Evolutionary conservation across 2,329 filamentous ascomycete species (phyloP).

Genomic region (Chalaropsis thielavioides): DNA sequence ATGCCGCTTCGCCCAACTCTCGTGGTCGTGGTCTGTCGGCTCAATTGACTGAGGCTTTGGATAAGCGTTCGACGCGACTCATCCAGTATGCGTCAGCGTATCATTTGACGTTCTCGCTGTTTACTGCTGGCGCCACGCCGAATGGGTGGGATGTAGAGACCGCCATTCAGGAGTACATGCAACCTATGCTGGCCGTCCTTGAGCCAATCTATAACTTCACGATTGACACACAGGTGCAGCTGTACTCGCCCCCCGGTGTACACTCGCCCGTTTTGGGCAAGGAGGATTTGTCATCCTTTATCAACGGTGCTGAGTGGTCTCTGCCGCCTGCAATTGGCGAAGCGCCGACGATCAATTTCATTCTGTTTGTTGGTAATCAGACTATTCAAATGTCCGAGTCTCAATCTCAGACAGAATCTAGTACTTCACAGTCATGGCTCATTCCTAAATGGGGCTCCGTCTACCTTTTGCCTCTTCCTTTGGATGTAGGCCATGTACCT

Average conservation of each 20-base stretch:
- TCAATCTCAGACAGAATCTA: conserved; percentile 14
- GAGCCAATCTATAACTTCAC: conserved; percentile 85
- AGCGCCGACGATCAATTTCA: conserved; percentile 90
- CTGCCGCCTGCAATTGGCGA: conserved; percentile 84
- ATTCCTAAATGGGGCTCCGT: conserved; percentile 87
- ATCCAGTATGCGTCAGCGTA: conserved; percentile 89
- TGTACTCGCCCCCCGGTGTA: conserved; percentile 65
- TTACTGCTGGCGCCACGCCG: conserved; percentile 62
- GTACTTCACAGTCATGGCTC: conserved; percentile 57
- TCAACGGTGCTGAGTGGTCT: conserved; percentile 97
- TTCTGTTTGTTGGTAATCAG: conserved; percentile 73
- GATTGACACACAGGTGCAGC: conserved; percentile 87
- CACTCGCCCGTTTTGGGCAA: conserved; percentile 54
- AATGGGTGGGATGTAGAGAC: conserved; percentile 84
- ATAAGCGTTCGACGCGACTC: conserved; percentile 63
- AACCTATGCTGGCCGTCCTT: conserved; percentile 65
- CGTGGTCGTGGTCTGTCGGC: conserved; percentile 33
- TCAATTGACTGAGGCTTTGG: conserved; percentile 41
- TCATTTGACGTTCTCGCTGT: conserved; percentile 89
- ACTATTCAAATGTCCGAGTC: conserved; percentile 43
- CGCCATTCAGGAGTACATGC: conserved; percentile 67
- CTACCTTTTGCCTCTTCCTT: conserved; percentile 38
- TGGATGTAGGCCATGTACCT: conserved; percentile 38
- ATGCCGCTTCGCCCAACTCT: conserved; percentile 38
- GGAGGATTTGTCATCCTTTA: conserved; percentile 82